Conservation (phyloP, 352 stramenopile species). For the Phytopythium kandeliae region DNA sequence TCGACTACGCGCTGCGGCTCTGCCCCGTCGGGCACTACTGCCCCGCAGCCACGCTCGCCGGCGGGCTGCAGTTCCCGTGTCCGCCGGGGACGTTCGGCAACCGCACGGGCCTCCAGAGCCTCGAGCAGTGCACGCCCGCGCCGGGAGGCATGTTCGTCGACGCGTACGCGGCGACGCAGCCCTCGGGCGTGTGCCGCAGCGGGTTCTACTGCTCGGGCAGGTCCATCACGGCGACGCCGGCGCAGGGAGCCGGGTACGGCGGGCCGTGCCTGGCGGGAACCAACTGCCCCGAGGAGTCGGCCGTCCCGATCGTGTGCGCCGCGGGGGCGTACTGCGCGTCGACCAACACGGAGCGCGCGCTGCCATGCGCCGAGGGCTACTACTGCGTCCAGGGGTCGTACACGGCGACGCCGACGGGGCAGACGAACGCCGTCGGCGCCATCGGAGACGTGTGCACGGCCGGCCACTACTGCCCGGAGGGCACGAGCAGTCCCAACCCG, state of each 20-base stretch:
- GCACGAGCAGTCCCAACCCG: slow-evolving; percentile 75
- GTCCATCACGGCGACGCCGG: slow-evolving; percentile 47
- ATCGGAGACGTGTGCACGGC: slow-evolving; percentile 68
- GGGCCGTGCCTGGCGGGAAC: slow-evolving; percentile 75
- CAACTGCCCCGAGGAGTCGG: slow-evolving; percentile 85
- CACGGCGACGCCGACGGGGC: slow-evolving; percentile 59
- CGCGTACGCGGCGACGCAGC: slow-evolving; percentile 33
- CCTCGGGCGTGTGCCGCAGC: slow-evolving; percentile 53
- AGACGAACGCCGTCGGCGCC: slow-evolving; percentile 61
- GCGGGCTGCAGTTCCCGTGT: slow-evolving; percentile 57
- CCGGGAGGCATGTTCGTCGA: slow-evolving; percentile 67
- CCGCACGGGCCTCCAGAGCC: slow-evolving; percentile 29
- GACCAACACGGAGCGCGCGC: slow-evolving; percentile 59
- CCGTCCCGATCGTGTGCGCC: slow-evolving; percentile 74
- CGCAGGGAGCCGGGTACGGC: slow-evolving; percentile 25
- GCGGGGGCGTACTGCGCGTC: slow-evolving; percentile 77
- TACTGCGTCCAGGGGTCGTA: slow-evolving; percentile 87
- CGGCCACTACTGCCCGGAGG: slow-evolving; percentile 75
- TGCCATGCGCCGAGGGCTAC: slow-evolving; percentile 75
- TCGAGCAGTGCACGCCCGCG: slow-evolving; percentile 52
- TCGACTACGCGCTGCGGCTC: slow-evolving; percentile 29
- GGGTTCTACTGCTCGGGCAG: slow-evolving; percentile 82
- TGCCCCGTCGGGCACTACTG: slow-evolving; percentile 87
- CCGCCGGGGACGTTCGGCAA: slow-evolving; percentile 74
- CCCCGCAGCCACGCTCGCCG: slow-evolving; percentile 42